Evolutionary conservation across 1,284 basidiomycete genomes (phyloP).

Genomic region (Moesziomyces aphidis): DNA sequence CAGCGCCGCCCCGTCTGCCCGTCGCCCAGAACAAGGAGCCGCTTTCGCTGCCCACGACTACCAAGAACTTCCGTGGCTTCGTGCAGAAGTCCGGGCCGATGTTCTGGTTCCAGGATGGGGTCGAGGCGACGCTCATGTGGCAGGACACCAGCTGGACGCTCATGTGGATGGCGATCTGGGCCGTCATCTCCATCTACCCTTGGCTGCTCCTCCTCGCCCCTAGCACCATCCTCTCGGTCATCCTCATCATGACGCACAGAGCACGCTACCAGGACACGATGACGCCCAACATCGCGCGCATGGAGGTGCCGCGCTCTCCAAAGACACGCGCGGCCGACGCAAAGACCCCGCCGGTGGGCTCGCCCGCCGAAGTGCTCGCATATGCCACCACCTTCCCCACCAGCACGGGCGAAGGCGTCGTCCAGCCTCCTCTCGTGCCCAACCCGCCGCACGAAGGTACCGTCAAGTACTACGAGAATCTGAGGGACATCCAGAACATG

Average conservation of each 20-base stretch:
- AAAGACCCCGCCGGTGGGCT: neutral
- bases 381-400: slow-evolving; percentile 40
- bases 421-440: slow-evolving; percentile 54
- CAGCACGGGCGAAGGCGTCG: slow-evolving; percentile 35
- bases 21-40: slow-evolving; percentile 62
- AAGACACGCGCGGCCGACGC: slow-evolving; percentile 6
- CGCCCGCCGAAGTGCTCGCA: slow-evolving; percentile 24
- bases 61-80: slow-evolving; percentile 65
- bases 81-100: slow-evolving; percentile 65
- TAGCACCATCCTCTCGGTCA: slow-evolving; percentile 58
- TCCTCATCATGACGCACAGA: slow-evolving; percentile 58
- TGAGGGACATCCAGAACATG: slow-evolving; percentile 68
- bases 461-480: slow-evolving; percentile 63
- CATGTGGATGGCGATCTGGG: slow-evolving; percentile 67
- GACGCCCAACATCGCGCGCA: slow-evolving; percentile 32
- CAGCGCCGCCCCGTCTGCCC: slow-evolving; percentile 59
- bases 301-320: slow-evolving; percentile 38
- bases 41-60: slow-evolving; percentile 62
- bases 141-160: slow-evolving; percentile 64
- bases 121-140: slow-evolving; percentile 65
- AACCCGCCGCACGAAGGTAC: slow-evolving; percentile 64
- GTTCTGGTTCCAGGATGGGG: slow-evolving; percentile 66
- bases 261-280: slow-evolving; percentile 52
- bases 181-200: slow-evolving; percentile 60
- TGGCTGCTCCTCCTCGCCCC: slow-evolving; percentile 59